Evolutionary conservation across 768 basidiomycete species (phyloP), one percentile per base, ranked within the genome.

Genomic region (Agrocybe praecox): DNA sequence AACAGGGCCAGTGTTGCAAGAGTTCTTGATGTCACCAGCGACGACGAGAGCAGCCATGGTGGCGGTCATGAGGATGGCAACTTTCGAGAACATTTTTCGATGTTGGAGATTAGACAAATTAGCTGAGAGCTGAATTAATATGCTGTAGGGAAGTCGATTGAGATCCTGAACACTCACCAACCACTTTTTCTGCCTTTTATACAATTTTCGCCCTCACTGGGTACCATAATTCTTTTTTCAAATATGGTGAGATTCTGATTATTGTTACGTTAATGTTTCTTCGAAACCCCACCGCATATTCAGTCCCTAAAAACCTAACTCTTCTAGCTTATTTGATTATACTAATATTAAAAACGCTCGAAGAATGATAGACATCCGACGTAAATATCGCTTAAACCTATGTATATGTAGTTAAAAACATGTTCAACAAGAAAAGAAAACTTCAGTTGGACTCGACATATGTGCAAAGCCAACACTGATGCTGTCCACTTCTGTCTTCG

Each of bases 1-100:
- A 34, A 61, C 53, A 34, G 60, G 53, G 32, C 60, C 60, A 45
- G 52, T 52, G 60, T 61, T 61, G 60, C 60, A 61, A 26, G 59
- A 61, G 52, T 58, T 55, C 33, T 50, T 36, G 53, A 61, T 55
- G 9, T 52, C 52, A 34, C 49, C 40, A 22, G 53, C 44, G 3
- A 34, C 46, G 21, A 34, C 44, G 34, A 46, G 46, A 15, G 53
- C 33, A 23, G 45, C 46, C 21, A 54, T 24, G 53, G 53, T 34
- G 34, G 46, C 53, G 18, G 46, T 23, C 19, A 54, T 23, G 21
- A 54, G 46, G 46, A 47, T 45, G 46, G 53, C 46, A 34, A 54
- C 32, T 47, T 54, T 54, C 32, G 53, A 33, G 46, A 54, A 54
- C 53, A 54, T 54, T 34, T 46, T 54, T 14, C 19, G 6, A 19